Conservation (phyloP, 2,329 filamentous ascomycete genomes). For the Salinomyces thailandicus region DNA sequence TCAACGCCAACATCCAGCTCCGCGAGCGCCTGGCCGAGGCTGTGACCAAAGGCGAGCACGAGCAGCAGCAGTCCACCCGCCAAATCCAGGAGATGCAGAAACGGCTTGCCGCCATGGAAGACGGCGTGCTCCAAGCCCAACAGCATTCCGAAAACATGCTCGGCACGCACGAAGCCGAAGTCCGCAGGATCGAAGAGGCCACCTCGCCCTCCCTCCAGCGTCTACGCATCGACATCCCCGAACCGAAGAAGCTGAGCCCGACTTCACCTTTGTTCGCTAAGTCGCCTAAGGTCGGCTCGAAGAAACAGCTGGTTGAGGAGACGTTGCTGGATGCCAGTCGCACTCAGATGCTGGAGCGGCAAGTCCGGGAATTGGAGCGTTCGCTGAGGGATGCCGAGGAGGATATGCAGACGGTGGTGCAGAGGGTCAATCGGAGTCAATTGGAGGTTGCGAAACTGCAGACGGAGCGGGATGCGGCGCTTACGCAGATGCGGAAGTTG, state of each 20-base stretch:
- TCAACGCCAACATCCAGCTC: conserved; percentile 65
- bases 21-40: conserved; percentile 67
- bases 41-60: conserved; percentile 70
- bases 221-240: conserved; percentile 39
- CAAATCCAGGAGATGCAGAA: conserved; percentile 78
- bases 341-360: conserved; percentile 63
- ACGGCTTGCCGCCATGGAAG: conserved; percentile 70
- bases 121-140: conserved; percentile 72
- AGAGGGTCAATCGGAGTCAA: conserved; percentile 71
- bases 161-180: conserved; percentile 74
- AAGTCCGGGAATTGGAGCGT: conserved; percentile 75
- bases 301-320: conserved; percentile 6
- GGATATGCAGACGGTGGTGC: conserved; percentile 76
- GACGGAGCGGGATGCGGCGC: conserved; percentile 62
- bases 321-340: conserved; percentile 51
- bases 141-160: conserved; percentile 78
- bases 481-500: conserved; percentile 58
- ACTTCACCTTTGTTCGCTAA: conserved; percentile 49
- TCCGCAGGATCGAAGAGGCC: conserved; percentile 62
- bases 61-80: conserved; percentile 67
- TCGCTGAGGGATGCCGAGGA: conserved; percentile 63
- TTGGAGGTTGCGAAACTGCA: conserved; percentile 74
- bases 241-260: conserved; percentile 36
- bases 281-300: conserved; percentile 33
- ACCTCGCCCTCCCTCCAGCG: conserved; percentile 69